phyloP scores from a whole-genome alignment of 306 rosid genomes.

The Alnus glutinosa region DNA sequence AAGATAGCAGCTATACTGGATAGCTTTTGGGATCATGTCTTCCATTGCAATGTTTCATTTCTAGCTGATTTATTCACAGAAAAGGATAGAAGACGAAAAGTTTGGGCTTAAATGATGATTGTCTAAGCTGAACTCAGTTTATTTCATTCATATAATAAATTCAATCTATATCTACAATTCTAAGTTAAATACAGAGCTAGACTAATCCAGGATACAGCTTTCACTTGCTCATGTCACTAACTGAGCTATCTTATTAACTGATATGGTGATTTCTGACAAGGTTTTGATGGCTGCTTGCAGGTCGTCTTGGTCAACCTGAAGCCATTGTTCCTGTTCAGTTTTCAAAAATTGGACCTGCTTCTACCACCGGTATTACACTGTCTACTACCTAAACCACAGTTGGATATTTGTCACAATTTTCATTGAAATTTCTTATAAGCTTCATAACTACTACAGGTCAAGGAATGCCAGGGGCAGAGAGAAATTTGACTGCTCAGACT shows the following conservation, averaged over 20 bases:
- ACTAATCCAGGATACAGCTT: neutral
- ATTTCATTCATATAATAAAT: neutral
- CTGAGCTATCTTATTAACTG: too few relatives aligned
- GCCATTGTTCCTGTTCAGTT: too few relatives aligned
- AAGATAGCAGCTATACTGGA: neutral
- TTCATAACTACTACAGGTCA: slow-evolving; percentile 24
- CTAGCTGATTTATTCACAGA: neutral
- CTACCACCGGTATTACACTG: too few relatives aligned
- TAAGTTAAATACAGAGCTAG: neutral
- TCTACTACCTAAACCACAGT: too few relatives aligned
- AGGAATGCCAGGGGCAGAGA: neutral
- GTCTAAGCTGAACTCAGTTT: neutral
- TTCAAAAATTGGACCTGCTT: too few relatives aligned
- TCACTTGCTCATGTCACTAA: too few relatives aligned
- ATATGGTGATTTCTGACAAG: too few relatives aligned
- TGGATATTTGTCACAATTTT: neutral
- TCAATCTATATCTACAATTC: neutral
- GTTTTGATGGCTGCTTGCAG: too few relatives aligned
- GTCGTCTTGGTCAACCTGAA: too few relatives aligned
- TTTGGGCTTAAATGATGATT: neutral
- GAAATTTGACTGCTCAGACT: slow-evolving; percentile 11
- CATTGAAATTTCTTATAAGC: neutral
- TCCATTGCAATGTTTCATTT: neutral
- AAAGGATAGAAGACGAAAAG: neutral
- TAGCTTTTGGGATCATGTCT: neutral